Evolutionary conservation across 768 basidiomycete genomes (phyloP), one percentile per base, ranked within the genome.

Genomic region (Tylopilus vinaceipallidus): DNA sequence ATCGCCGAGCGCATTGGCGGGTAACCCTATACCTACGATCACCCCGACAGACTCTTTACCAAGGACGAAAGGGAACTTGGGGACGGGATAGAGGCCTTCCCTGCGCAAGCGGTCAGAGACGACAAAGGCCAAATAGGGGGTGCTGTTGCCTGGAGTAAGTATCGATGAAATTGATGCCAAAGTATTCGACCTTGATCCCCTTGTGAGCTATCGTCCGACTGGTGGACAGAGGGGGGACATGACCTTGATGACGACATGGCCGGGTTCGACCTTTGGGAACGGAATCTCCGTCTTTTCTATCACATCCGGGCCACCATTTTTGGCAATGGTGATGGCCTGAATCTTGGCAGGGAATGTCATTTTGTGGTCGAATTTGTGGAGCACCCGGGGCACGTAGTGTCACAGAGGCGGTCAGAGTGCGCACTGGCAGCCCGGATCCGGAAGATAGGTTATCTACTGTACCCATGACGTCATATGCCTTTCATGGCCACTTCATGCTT

Each of bases 131-230:
- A 27, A 26, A 42, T 11, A 41, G 41, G 22, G 17, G 13, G 4
- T 10, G 12, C 33, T 57, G 69, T 66, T 69, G 85, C 81, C 93
- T 76, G 62, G 79, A 82, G 66, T 97, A 95, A 37, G 82, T 83
- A 63, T 90, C 88, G 62, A 88, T 91, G 65, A 88, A 97, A 73
- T 97, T 97, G 59, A 95, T 78, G 7, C 90, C 91, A 9, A 77
- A 71, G 57, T 84, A 92, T 57, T 90, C 81, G 20, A 84, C 74
- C 87, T 86, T 60, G 41, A 30, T 44, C 14, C 14, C 8, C 14
- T 29, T 10, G 42, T 58, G 19, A 53, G 54, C 34, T 9, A 7
- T 12, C 16, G 13, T 17, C 23, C 12, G 13, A 24, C 7, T 23
- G 26, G n/a, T 11, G 1, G 37, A n/a, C 5, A 23, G 23, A 24